These are phyloP conservation scores for Ganoderma leucocontextum DNA, from an alignment of 1,284 basidiomycete species.

Conservation along the genomic window DNA sequence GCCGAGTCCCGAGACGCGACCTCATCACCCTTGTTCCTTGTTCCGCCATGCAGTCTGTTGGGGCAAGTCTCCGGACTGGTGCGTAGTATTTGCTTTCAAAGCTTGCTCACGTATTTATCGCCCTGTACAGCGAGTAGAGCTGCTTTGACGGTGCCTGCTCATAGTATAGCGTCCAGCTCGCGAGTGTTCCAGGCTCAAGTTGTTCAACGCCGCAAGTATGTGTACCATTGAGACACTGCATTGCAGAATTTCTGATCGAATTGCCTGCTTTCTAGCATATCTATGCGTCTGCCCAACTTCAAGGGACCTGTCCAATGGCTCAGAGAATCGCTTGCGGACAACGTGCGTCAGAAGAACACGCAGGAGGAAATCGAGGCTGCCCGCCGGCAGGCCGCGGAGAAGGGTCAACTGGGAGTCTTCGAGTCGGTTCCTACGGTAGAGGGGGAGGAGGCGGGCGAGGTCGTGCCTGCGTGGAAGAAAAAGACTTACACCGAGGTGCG, in stretches of 20 bases:
- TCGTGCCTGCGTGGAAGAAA: conserved; percentile 33
- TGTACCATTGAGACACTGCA: conserved; percentile 11
- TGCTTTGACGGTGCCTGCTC: conserved; percentile 25
- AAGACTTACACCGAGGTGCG: conserved; percentile 44
- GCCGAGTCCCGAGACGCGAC: conserved; percentile 3
- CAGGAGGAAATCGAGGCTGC: conserved; percentile 59
- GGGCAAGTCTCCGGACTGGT: conserved; percentile 39
- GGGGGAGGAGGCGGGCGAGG: conserved; percentile 36
- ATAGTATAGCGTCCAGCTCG: conserved; percentile 40
- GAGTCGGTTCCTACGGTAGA: conserved; percentile 47
- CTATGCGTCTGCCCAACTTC: conserved; percentile 38
- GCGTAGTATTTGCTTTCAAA: neutral
- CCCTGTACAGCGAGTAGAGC: conserved; percentile 21
- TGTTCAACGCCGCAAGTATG: conserved; percentile 53
- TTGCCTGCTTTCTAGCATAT: conserved; percentile 36
- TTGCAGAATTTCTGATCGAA: neutral
- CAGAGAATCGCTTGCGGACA: conserved; percentile 61
- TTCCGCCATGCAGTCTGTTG: conserved; percentile 45
- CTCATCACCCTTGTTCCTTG: conserved; percentile 14
- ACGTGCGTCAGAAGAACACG: conserved; percentile 53
- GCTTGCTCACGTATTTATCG: neutral
- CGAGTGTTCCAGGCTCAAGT: conserved; percentile 41
- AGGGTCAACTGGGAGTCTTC: conserved; percentile 65
- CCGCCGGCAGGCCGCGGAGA: conserved; percentile 58
- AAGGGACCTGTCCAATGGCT: conserved; percentile 70